A percentile compares a stretch with the other conserved stretches of the same genome.
phyloP scores from a whole-genome alignment of 345 rosid genomes.

The Dimocarpus longan region DNA sequence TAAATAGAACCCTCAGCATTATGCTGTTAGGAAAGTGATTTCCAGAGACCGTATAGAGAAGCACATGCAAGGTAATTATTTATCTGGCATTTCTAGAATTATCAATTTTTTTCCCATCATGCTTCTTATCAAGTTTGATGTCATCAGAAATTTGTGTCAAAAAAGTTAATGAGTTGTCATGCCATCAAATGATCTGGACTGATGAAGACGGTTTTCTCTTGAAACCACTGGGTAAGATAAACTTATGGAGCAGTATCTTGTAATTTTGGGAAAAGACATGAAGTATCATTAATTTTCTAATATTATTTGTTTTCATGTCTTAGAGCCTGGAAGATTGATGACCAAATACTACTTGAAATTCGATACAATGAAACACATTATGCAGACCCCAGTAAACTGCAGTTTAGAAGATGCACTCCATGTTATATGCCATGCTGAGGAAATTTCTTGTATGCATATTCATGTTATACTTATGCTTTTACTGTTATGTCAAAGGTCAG shows the following conservation, averaged over 20 bases:
- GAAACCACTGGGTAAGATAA: constrained; percentile 77
- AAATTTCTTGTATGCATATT: constrained; percentile 78
- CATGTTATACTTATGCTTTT: constrained; percentile 12
- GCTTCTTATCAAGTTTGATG: constrained; percentile 25
- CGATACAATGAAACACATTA: constrained; percentile 88
- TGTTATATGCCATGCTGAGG: constrained; percentile 80
- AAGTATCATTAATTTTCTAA: constrained; percentile 14
- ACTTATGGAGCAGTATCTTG: constrained; percentile 18
- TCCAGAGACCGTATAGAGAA: constrained; percentile 77
- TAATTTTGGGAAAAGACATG: constrained; percentile 12
- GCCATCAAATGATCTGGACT: constrained; percentile 88
- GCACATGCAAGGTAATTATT: constrained; percentile 73
- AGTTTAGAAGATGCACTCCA: constrained; percentile 80
- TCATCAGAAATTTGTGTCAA: constrained; percentile 70
- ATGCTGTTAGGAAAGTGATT: constrained; percentile 76
- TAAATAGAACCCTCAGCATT: constrained; percentile 83
- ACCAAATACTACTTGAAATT: constrained; percentile 93
- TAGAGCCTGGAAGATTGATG: constrained; percentile 97
- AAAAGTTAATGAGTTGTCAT: constrained; percentile 77
- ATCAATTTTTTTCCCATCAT: constrained; percentile 15
- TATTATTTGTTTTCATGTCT: constrained; percentile 15
- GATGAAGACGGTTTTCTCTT: constrained; percentile 85
- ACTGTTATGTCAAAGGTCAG: constrained; percentile 4
- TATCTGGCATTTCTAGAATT: constrained; percentile 12
- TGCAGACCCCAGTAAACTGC: constrained; percentile 65